phyloP scores from a whole-genome alignment of 2,329 filamentous ascomycete genomes.

The Ophiostoma novo-ulmi region DNA sequence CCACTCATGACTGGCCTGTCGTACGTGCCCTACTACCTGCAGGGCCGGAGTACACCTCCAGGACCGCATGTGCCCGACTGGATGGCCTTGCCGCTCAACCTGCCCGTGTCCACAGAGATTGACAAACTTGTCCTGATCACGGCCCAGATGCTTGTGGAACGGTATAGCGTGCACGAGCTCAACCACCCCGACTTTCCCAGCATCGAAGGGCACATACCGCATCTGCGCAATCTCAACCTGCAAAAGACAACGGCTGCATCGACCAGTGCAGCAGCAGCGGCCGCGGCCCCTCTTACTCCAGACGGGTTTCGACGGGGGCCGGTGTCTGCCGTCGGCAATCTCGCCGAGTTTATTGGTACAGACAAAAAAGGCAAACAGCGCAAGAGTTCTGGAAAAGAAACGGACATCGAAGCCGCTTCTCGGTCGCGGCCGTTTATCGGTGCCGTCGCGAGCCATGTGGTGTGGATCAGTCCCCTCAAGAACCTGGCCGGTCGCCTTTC shows the following conservation, averaged over 20 bases:
- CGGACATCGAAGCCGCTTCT: not conserved
- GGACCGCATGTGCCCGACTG: constrained; percentile 17
- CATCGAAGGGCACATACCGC: constrained; percentile 16
- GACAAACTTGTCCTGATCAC: constrained; percentile 22
- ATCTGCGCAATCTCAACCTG: constrained; percentile 6
- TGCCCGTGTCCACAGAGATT: constrained; percentile 19
- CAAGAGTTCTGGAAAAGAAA: not conserved
- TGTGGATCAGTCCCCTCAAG: not conserved
- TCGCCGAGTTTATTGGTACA: not conserved
- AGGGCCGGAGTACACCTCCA: not conserved
- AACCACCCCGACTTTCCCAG: constrained; percentile 20
- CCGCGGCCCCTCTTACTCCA: not conserved
- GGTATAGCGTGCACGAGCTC: constrained; percentile 20
- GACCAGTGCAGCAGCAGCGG: not conserved
- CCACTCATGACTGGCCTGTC: constrained; percentile 16
- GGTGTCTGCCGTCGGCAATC: not conserved
- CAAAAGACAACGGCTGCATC: constrained; percentile 15
- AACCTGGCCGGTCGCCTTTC: constrained; percentile 12
- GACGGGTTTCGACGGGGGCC: not conserved
- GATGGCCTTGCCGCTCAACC: constrained; percentile 19
- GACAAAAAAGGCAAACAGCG: not conserved
- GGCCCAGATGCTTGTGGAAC: constrained; percentile 16
- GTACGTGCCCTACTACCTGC: constrained; percentile 22
- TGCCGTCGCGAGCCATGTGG: not conserved
- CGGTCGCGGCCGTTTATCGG: not conserved